These are phyloP conservation scores for Penicillium cataractarum DNA, from an alignment of 495 filamentous ascomycete species.

Conservation along the genomic window DNA sequence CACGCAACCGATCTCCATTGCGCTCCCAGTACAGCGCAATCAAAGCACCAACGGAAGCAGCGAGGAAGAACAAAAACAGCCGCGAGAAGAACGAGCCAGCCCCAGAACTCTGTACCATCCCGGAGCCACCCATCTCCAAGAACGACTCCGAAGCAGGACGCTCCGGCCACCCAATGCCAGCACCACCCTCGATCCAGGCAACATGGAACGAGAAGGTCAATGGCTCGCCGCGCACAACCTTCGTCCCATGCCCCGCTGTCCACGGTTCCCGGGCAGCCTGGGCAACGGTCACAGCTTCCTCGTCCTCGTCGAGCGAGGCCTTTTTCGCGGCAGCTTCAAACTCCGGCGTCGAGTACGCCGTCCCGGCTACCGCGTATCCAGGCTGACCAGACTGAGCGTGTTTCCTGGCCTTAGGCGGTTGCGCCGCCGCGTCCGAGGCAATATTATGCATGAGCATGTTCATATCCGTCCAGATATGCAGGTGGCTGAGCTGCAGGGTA, in stretches of 20 bases:
- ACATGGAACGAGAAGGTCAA: slow-evolving; percentile 80
- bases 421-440: slow-evolving; percentile 36
- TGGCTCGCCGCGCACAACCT: slow-evolving; percentile 84
- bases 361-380: slow-evolving; percentile 76
- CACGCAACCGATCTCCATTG: slow-evolving; percentile 38
- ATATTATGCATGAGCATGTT: slow-evolving; percentile 85
- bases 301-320: slow-evolving; percentile 39
- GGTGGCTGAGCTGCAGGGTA: slow-evolving; percentile 82
- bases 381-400: slow-evolving; percentile 44
- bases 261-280: slow-evolving; percentile 49
- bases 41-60: slow-evolving; percentile 50
- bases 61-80: slow-evolving; percentile 47
- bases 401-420: slow-evolving; percentile 22
- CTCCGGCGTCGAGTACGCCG: slow-evolving; percentile 82
- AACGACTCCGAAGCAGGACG: slow-evolving; percentile 36
- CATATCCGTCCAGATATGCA: slow-evolving; percentile 87
- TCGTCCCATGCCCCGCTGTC: slow-evolving; percentile 52
- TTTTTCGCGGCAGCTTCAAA: slow-evolving; percentile 49
- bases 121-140: slow-evolving; percentile 40
- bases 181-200: slow-evolving; percentile 80
- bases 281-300: slow-evolving; percentile 39
- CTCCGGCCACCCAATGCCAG: slow-evolving; percentile 46
- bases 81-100: slow-evolving; percentile 37
- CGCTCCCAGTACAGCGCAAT: slow-evolving; percentile 52
- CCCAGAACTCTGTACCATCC: slow-evolving; percentile 11